Conservation (phyloP, 805 yeast genomes). For the Metschnikowia reukaufii region DNA sequence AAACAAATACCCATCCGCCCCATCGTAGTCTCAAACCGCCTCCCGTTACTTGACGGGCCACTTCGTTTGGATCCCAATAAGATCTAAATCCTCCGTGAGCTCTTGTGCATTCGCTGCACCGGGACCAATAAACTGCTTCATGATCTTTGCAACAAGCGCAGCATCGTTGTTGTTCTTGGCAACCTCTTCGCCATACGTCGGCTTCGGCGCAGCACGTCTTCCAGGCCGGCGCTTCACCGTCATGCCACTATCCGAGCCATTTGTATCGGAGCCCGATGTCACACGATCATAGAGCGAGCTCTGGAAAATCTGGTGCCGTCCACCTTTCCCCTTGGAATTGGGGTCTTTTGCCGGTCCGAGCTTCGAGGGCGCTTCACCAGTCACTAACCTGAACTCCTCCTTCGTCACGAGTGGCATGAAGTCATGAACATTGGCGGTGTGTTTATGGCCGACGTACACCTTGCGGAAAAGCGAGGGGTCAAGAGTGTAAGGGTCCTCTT, state of each 20-base stretch:
- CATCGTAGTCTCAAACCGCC: not conserved
- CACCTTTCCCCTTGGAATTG: slow-evolving; percentile 19
- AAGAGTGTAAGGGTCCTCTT: slow-evolving; percentile 6
- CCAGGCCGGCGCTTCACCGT: slow-evolving; percentile 37
- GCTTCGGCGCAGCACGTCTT: slow-evolving; percentile 31
- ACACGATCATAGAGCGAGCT: slow-evolving; percentile 37
- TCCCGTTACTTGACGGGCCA: slow-evolving; percentile 29
- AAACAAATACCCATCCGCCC: slow-evolving; percentile 1
- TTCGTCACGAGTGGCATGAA: slow-evolving; percentile 42
- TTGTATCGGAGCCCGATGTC: slow-evolving; percentile 44
- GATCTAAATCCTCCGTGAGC: slow-evolving; percentile 34
- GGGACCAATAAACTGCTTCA: slow-evolving; percentile 45
- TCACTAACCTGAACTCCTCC: slow-evolving; percentile 39
- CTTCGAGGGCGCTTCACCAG: slow-evolving; percentile 38
- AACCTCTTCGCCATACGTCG: slow-evolving; percentile 19
- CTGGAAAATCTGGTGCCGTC: slow-evolving; percentile 42
- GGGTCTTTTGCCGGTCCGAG: slow-evolving; percentile 22
- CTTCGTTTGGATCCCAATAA: slow-evolving; percentile 35
- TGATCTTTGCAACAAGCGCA: slow-evolving; percentile 39
- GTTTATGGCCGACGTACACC: slow-evolving; percentile 13
- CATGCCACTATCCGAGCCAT: slow-evolving; percentile 19
- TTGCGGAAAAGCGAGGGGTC: slow-evolving; percentile 15
- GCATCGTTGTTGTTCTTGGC: slow-evolving; percentile 33
- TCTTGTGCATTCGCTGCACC: slow-evolving; percentile 35
- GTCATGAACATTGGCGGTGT: slow-evolving; percentile 32